These are phyloP conservation scores for Dactylellina haptotyla DNA, from an alignment of 2,329 filamentous ascomycete genomes.

Conservation along the genomic window DNA sequence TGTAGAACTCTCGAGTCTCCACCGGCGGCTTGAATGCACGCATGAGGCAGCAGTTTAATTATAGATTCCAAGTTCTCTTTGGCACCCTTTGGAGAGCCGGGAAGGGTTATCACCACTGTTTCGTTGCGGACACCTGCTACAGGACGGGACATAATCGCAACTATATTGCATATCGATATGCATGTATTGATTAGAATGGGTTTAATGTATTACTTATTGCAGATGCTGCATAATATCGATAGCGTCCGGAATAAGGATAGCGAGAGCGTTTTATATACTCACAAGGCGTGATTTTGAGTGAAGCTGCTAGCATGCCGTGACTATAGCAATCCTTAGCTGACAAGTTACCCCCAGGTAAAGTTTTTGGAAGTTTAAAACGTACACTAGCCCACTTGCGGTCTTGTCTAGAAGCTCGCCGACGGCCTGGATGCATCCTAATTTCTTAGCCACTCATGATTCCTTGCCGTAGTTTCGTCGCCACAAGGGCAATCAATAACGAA, in stretches of 20 bases:
- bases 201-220: neutral
- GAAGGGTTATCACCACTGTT: constrained; percentile 85
- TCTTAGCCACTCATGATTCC: neutral
- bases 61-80: constrained; percentile 91
- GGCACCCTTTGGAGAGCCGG: constrained; percentile 93
- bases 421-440: constrained; percentile 67
- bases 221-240: neutral
- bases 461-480: neutral
- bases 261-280: constrained; percentile 61
- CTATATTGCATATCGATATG: constrained; percentile 64
- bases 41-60: constrained; percentile 89
- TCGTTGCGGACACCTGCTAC: constrained; percentile 86
- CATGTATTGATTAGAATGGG: constrained; percentile 32
- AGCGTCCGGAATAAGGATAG: neutral
- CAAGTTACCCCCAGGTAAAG: too few species aligned
- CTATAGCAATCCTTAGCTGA: constrained; percentile 61
- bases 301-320: constrained; percentile 92
- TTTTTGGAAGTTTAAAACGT: constrained; percentile 60
- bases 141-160: constrained; percentile 95
- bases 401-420: constrained; percentile 82
- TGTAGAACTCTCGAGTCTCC: constrained; percentile 83
- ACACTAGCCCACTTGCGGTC: constrained; percentile 86
- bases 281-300: constrained; percentile 89
- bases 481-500: too few species aligned
- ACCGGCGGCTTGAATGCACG: constrained; percentile 88